Conservation (phyloP, 129 eudicot species). For the Lactuca sativa region DNA sequence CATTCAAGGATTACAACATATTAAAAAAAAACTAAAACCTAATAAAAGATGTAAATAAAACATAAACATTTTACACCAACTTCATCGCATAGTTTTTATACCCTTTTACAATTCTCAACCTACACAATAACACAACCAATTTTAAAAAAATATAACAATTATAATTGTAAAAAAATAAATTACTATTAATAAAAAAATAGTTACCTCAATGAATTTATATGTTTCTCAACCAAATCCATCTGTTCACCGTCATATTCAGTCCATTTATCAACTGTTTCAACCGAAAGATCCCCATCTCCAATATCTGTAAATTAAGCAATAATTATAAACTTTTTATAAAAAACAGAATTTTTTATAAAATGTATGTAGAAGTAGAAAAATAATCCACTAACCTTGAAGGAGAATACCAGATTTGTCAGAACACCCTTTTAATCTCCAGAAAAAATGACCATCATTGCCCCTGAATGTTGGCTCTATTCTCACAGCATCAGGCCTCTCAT, state of each 20-base stretch:
- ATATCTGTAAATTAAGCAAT: slow-evolving; percentile 41
- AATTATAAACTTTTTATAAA: neutral
- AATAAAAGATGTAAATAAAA: no score
- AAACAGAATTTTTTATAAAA: slow-evolving; percentile 8
- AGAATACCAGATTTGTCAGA: slow-evolving; percentile 46
- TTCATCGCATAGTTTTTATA: slow-evolving; percentile 3
- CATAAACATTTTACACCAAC: neutral
- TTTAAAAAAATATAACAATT: neutral
- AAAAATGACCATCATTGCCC: slow-evolving; percentile 52
- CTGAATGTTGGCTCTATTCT: slow-evolving; percentile 48
- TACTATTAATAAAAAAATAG: neutral
- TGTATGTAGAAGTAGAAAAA: neutral
- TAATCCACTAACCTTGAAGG: slow-evolving; percentile 52
- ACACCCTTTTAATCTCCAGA: slow-evolving; percentile 65
- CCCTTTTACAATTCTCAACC: slow-evolving; percentile 21
- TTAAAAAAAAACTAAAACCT: neutral
- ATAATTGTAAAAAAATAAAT: neutral
- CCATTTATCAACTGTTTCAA: slow-evolving; percentile 57
- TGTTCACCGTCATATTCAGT: slow-evolving; percentile 52
- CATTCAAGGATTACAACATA: neutral
- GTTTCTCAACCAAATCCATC: slow-evolving; percentile 44
- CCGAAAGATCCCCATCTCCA: slow-evolving; percentile 44
- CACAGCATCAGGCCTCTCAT: slow-evolving; percentile 50
- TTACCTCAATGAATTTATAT: slow-evolving; percentile 49
- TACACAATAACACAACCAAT: slow-evolving; percentile 25